Evolutionary conservation across 1,284 basidiomycete species (phyloP).

Genomic region (Xerocomus amazonicus): DNA sequence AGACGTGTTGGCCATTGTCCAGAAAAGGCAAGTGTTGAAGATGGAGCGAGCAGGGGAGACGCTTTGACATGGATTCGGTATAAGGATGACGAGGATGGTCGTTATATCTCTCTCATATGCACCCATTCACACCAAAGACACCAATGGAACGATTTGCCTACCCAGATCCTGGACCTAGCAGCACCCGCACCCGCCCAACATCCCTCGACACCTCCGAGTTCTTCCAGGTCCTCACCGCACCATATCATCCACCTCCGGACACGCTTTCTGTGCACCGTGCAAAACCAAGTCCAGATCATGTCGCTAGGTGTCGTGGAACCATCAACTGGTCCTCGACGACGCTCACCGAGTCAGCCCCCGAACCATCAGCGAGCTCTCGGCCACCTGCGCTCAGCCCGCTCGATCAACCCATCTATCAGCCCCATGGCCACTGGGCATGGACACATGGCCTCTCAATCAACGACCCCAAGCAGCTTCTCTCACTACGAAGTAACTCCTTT

Average conservation of each 20-base stretch:
- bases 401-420: conserved; percentile 31
- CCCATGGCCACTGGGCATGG: conserved; percentile 41
- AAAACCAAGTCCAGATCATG: conserved; percentile 19
- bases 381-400: conserved; percentile 4
- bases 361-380: neutral
- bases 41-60: conserved; percentile 17
- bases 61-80: conserved; percentile 32
- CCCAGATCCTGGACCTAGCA: conserved; percentile 20
- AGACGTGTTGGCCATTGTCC: conserved; percentile 27
- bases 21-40: conserved; percentile 34
- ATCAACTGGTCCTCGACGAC: conserved; percentile 24
- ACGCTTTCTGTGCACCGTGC: conserved; percentile 7
- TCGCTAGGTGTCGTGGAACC: conserved; percentile 25
- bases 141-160: conserved; percentile 14
- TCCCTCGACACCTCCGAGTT: conserved; percentile 29
- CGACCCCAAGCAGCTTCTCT: conserved; percentile 27
- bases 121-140: conserved; percentile 1
- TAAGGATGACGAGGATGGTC: conserved; percentile 24
- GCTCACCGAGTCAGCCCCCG: neutral
- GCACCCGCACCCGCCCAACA: conserved; percentile 1
- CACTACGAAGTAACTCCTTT: conserved; percentile 24
- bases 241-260: conserved; percentile 19
- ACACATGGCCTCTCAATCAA: conserved; percentile 33
- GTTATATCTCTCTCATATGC: neutral
- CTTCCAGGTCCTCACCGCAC: conserved; percentile 31